Percentiles rank a stretch among this genome's conserved stretches.
These are phyloP conservation scores for Asterophora parasitica DNA, from an alignment of 768 basidiomycete species.

Conservation along the genomic window DNA sequence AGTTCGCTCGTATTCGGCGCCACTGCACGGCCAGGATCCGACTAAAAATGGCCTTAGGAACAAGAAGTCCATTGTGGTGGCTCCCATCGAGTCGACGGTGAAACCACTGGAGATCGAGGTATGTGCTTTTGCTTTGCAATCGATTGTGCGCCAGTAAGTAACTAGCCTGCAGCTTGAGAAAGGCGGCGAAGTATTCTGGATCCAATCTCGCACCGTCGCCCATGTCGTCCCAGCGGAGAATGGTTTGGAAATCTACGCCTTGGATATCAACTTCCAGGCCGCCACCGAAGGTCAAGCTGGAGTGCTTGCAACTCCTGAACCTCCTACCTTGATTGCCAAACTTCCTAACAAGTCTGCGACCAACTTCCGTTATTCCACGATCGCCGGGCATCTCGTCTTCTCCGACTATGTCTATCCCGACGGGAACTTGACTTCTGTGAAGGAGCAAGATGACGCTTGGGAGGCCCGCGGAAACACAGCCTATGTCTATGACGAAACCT, in stretches of 20 bases:
- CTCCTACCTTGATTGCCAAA: slow-evolving; percentile 50
- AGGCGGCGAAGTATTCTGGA: slow-evolving; percentile 78
- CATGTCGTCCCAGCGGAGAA: slow-evolving; percentile 58
- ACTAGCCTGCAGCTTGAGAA: slow-evolving; percentile 42
- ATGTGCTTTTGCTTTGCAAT: slow-evolving; percentile 15
- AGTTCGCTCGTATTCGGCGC: slow-evolving; percentile 19
- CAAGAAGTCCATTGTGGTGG: slow-evolving; percentile 60
- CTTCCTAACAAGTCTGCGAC: slow-evolving; percentile 64
- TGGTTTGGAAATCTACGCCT: slow-evolving; percentile 53
- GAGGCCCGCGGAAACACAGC: slow-evolving; percentile 71
- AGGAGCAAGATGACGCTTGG: slow-evolving; percentile 66
- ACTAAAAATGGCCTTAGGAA: slow-evolving; percentile 40
- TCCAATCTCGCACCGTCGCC: slow-evolving; percentile 63
- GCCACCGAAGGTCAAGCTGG: slow-evolving; percentile 19
- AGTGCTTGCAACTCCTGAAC: slow-evolving; percentile 30
- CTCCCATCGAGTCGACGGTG: slow-evolving; percentile 48
- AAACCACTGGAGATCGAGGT: slow-evolving; percentile 52
- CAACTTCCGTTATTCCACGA: slow-evolving; percentile 64
- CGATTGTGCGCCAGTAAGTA: not conserved
- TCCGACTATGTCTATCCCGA: slow-evolving; percentile 80
- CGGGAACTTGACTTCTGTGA: slow-evolving; percentile 63
- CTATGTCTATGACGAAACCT: slow-evolving; percentile 62
- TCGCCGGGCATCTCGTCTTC: slow-evolving; percentile 70
- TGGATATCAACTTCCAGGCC: slow-evolving; percentile 46
- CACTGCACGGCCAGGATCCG: not conserved